Evolutionary conservation across 208 protist species (phyloP).

Genomic region (Crithidia thermophila): DNA sequence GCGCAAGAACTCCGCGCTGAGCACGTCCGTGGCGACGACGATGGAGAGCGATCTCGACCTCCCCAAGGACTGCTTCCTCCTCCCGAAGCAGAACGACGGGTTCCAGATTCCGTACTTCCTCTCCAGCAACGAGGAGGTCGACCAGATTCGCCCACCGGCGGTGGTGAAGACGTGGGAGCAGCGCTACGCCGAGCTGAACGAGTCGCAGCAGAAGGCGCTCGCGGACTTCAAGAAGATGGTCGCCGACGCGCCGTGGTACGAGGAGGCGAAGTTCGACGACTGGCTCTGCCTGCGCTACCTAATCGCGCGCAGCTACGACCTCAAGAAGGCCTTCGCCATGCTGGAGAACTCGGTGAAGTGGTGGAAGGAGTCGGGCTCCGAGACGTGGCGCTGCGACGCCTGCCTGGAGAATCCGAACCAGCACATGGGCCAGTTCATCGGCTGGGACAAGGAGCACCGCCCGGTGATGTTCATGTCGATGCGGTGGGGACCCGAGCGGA

Average conservation of each 20-base stretch:
- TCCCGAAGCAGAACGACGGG: conserved; percentile 70
- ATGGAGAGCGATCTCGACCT: conserved; percentile 33
- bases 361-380: conserved; percentile 58
- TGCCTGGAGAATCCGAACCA: conserved; percentile 67
- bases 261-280: conserved; percentile 50
- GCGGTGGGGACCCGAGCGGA: conserved; percentile 80
- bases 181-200: conserved; percentile 57
- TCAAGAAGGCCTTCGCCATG: conserved; percentile 66
- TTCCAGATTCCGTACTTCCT: conserved; percentile 87
- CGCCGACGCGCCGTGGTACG: conserved; percentile 55
- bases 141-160: conserved; percentile 64
- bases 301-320: conserved; percentile 66
- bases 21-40: background rate
- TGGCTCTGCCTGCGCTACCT: conserved; percentile 80
- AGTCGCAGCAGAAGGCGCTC: conserved; percentile 41
- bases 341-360: conserved; percentile 74
- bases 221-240: conserved; percentile 46
- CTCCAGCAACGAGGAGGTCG: conserved; percentile 51
- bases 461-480: conserved; percentile 88
- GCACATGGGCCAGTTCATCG: conserved; percentile 85
- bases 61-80: conserved; percentile 67
- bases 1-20: background rate
- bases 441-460: conserved; percentile 75
- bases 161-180: conserved; percentile 82
- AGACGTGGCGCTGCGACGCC: conserved; percentile 54